Evolutionary conservation across 1,284 basidiomycete genomes (phyloP), one percentile per base, ranked within the genome.

Genomic region (Clitocybe nebularis): DNA sequence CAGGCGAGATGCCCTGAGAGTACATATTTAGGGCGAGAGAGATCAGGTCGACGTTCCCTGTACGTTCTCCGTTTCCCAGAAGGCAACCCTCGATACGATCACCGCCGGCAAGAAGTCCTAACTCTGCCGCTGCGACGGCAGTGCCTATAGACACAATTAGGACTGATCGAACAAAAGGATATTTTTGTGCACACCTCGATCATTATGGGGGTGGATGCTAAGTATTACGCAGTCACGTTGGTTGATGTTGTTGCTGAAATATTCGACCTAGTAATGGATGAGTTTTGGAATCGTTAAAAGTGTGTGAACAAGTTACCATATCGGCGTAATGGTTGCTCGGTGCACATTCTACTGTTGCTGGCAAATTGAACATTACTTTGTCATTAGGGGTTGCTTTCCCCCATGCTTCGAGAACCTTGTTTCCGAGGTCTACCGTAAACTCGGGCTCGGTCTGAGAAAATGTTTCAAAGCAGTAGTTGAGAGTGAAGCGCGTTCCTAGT

Each of bases 301-400:
- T 19, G 26, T 13, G 14, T 13, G 16, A 25, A 13, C 3, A 30
- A 32, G 40, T 50, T 71, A 80, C 85, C 74, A 86, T 80, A 59
- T 94, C 92, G 43, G 91, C 91, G 53, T 89, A 93, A 62, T 92
- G 86, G 62, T 94, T 94, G 8, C 92, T 90, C 17, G 92, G 89
- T 2, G 85, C 82, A 39, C 92, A 82, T 62, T 94, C 91, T 38
- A 94, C 92, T 0, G 91, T 94, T 0, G 91, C 89, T 17, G 91
- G 90, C 19, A 94, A 68, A 67, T 94, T 94, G 68, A 94, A 94
- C 57, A 92, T 93, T 66, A 94, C 89, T 40, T 84, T 75, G 48
- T 81, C 74, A 47, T 81, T 69, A 0, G 71, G 64, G 19, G 77
- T 77, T 6, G 84, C 83, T 52, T 72, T 79, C 4, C 73, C 75